phyloP scores from a whole-genome alignment of 2,329 filamentous ascomycete species.

The Hypoxylon sp. region DNA sequence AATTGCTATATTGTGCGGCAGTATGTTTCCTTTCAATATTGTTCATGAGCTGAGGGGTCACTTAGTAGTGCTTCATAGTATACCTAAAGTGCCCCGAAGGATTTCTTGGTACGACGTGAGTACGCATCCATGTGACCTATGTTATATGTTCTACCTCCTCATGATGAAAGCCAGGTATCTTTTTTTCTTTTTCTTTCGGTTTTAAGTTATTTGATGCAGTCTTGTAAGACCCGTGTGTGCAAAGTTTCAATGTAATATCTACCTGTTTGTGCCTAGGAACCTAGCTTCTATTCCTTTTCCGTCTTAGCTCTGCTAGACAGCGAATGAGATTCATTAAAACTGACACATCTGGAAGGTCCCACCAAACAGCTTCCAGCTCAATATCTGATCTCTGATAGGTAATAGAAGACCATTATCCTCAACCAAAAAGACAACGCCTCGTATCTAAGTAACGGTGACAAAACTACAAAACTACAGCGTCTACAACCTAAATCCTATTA shows the following conservation, averaged over 20 bases:
- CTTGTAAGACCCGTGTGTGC: too few relatives aligned
- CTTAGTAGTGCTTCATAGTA: not conserved
- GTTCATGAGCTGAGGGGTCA: not conserved
- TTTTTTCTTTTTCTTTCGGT: too few relatives aligned
- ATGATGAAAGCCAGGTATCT: too few relatives aligned
- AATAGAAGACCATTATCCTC: too few relatives aligned
- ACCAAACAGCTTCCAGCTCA: conserved; percentile 2
- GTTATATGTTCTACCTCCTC: too few relatives aligned
- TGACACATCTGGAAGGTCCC: conserved; percentile 16
- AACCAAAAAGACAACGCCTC: not conserved
- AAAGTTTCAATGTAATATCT: not conserved
- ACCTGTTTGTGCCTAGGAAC: not conserved
- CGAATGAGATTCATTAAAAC: conserved; percentile 24
- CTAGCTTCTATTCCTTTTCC: conserved; percentile 1
- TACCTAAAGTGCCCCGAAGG: not conserved
- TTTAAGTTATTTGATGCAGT: too few relatives aligned
- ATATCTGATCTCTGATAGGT: too few relatives aligned
- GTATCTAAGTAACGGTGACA: conserved; percentile 9
- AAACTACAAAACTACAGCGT: not conserved
- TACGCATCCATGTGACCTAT: not conserved
- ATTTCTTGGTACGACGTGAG: not conserved
- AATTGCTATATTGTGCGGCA: not conserved
- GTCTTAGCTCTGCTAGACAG: not conserved
- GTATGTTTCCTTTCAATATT: not conserved
- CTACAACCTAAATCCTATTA: not conserved